phyloP scores from a whole-genome alignment of 2,329 filamentous ascomycete genomes.

The Curvularia eragrostidis region DNA sequence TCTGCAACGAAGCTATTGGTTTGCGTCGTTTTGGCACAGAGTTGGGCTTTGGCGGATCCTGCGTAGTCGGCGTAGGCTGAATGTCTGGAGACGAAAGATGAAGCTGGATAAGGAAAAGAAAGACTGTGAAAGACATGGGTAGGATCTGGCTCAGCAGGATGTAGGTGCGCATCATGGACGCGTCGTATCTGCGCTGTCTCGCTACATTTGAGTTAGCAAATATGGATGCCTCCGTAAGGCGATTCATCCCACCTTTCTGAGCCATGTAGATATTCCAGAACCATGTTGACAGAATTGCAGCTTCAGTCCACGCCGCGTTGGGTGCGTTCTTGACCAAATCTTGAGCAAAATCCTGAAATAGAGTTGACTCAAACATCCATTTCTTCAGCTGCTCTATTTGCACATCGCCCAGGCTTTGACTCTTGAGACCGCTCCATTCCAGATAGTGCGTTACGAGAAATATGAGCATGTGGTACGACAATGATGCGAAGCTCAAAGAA shows the following conservation, averaged over 20 bases:
- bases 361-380: conserved; percentile 39
- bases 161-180: conserved; percentile 26
- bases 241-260: conserved; percentile 26
- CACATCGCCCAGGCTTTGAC: conserved; percentile 2
- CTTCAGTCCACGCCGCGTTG: conserved; percentile 37
- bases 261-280: conserved; percentile 42
- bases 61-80: background rate
- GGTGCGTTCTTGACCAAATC: conserved; percentile 36
- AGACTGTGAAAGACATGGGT: conserved; percentile 36
- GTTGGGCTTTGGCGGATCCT: background rate
- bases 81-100: conserved; percentile 32
- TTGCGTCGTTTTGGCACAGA: conserved; percentile 5
- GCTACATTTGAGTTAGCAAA: conserved; percentile 19
- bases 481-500: conserved; percentile 34
- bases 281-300: conserved; percentile 36
- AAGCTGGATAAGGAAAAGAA: conserved; percentile 37
- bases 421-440: conserved; percentile 26
- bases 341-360: conserved; percentile 40
- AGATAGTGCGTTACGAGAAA: conserved; percentile 39
- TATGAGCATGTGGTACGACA: conserved; percentile 43
- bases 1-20: conserved; percentile 25
- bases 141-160: conserved; percentile 41
- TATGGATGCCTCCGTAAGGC: background rate
- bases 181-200: conserved; percentile 18
- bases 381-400: conserved; percentile 14